These are phyloP conservation scores for Dioscorea zingiberensis DNA, from an alignment of 106 monocot genomes.

Conservation along the genomic window DNA sequence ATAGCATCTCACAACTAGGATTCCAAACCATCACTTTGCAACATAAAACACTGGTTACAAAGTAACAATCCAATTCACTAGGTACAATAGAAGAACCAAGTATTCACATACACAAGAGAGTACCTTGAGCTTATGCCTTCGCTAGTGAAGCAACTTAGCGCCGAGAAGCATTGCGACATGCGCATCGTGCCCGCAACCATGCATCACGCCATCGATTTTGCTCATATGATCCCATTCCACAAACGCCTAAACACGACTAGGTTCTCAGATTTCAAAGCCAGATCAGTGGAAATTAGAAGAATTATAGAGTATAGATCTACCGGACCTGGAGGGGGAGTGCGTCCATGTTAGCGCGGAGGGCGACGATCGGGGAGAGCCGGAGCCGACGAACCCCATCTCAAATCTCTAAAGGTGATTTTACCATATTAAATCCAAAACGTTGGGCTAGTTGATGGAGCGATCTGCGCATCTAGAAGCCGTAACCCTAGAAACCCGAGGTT, in stretches of 20 bases:
- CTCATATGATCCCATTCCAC: conserved; percentile 91
- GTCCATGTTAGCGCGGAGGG: conserved; percentile 93
- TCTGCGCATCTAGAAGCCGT: no score
- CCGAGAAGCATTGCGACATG: conserved; percentile 88
- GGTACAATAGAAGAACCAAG: no score
- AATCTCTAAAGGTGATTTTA: no score
- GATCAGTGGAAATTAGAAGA: background rate
- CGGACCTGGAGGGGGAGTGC: conserved; percentile 69
- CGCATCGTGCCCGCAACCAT: conserved; percentile 74
- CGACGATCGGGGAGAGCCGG: conserved; percentile 61
- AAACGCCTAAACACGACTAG: conserved; percentile 24
- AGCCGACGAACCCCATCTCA: no score
- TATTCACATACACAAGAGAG: background rate
- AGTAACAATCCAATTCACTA: no score
- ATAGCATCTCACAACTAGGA: no score
- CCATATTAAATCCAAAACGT: no score
- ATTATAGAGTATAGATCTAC: background rate
- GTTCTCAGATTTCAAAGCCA: background rate
- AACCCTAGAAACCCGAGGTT: no score
- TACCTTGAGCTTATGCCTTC: conserved; percentile 64
- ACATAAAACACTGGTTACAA: no score
- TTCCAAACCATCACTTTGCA: no score
- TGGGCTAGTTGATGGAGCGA: no score
- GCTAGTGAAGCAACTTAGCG: conserved; percentile 68
- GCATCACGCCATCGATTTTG: conserved; percentile 66